These are phyloP conservation scores for Bathelium albidoporum DNA, from an alignment of 495 filamentous ascomycete genomes.

Conservation along the genomic window DNA sequence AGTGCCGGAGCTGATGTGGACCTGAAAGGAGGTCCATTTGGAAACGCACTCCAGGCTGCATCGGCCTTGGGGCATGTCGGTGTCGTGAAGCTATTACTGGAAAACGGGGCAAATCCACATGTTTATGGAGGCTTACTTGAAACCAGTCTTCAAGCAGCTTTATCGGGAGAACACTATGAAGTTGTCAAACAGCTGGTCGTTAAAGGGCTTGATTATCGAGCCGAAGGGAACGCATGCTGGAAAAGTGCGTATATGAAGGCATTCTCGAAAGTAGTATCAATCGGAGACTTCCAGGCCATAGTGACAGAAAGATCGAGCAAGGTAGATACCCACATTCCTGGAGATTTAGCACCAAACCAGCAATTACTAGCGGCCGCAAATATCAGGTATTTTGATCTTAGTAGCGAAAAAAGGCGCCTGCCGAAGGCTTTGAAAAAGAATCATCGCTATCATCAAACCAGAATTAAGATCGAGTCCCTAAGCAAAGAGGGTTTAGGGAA, in stretches of 20 bases:
- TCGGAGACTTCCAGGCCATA: not conserved
- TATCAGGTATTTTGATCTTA: not conserved
- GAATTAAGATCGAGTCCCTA: not conserved
- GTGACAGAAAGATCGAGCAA: not conserved
- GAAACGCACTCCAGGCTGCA: constrained; percentile 13
- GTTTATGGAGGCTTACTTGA: constrained; percentile 3
- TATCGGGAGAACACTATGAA: constrained; percentile 11
- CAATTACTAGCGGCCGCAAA: not conserved
- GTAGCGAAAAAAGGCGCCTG: not conserved
- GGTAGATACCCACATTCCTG: not conserved
- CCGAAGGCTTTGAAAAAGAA: not conserved
- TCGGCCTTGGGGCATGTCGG: constrained; percentile 9
- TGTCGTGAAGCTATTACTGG: constrained; percentile 9
- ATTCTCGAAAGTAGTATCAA: not conserved
- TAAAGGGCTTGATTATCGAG: not conserved
- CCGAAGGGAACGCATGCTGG: not conserved
- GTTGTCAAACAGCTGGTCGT: constrained; percentile 14
- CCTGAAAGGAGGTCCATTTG: constrained; percentile 9
- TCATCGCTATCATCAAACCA: not conserved
- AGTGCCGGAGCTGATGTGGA: constrained; percentile 12
- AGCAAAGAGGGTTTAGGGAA: not conserved
- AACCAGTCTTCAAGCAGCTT: constrained; percentile 12
- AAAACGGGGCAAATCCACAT: constrained; percentile 10
- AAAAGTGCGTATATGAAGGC: not conserved
- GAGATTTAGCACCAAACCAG: not conserved